Base-by-base conservation (phyloP, 2,329 filamentous ascomycete species). In the Xylariaceae sp. region DNA sequence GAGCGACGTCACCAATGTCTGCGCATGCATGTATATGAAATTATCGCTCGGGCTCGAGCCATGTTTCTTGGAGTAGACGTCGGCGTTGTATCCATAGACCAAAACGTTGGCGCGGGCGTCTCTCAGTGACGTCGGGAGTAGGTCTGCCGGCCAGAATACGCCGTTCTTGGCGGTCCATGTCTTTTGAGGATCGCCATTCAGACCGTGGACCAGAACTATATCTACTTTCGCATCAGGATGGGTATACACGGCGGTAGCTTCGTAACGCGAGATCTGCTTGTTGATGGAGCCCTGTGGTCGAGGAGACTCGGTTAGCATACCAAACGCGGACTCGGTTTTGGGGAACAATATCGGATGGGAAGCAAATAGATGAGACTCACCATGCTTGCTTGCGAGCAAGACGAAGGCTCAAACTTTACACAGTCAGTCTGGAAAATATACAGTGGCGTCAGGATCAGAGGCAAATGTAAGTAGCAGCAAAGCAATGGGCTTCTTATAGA, bases 41-140 rank as follows among this genome's bases (percentile, higher is more conserved):
- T 82, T 82, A 50, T 84, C 76, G 54, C 79, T 83, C 3, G 79
- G 76, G 15, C 70, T 75, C 40, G 74, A 72, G 50, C 69, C 63
- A 46, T 71, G 67, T 37, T 62, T 63, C 35, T 66, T 66, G 3
- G 69, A 70, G 51, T 72, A 74, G 18, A 79, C 72, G 43, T 86
- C 81, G 18, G 84, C 83, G 58, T 89, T 86, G 59, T 88, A 89
- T 18, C 85, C 85, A 56, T 87, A 88, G 1, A 83, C 81, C 40
- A 88, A 63, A 16, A 89, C 68, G 38, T 86, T 79, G 39, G 81
- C 81, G 18, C 74, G 74, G 9, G 70, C 68, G 9, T 70, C 65
- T 39, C 70, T 72, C 13, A 88, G 66, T 2, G 81, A 72, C 1
- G 64, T 58, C 0, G 85, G 83, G 2, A 89, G 70, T 12, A 89